Percentiles rank a stretch among this genome's conserved stretches.
phyloP scores from a whole-genome alignment of 192 early-diverging fungal species.

The Podila epigama region DNA sequence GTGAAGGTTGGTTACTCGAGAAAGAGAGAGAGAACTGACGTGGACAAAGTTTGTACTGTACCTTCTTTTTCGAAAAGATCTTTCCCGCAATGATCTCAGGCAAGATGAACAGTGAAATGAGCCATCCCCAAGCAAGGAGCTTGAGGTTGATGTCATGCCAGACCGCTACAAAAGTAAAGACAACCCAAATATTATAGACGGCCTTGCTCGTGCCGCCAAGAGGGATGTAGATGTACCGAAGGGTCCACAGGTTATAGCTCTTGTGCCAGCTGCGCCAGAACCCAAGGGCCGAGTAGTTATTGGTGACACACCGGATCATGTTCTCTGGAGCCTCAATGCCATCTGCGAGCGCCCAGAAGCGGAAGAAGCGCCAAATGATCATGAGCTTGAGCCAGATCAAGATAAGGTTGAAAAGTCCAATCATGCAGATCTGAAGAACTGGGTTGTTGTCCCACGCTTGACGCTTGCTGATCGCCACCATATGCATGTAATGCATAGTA shows the following conservation, averaged over 20 bases:
- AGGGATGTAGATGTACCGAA: constrained; percentile 92
- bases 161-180: constrained; percentile 96
- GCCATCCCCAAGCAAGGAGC: constrained; percentile 91
- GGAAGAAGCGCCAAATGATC: constrained; percentile 97
- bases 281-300: constrained; percentile 92
- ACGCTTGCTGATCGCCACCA: constrained; percentile 90
- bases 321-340: constrained; percentile 91
- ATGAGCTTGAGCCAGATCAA: constrained; percentile 94
- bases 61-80: constrained; percentile 61
- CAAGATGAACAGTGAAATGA: constrained; percentile 85
- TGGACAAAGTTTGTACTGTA: constrained; percentile 24
- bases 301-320: constrained; percentile 95
- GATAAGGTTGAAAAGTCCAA: constrained; percentile 90
- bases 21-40: no score
- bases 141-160: constrained; percentile 95
- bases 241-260: constrained; percentile 90
- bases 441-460: constrained; percentile 85
- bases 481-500: constrained; percentile 85
- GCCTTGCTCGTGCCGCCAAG: constrained; percentile 81
- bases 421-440: constrained; percentile 81
- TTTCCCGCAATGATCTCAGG: constrained; percentile 79
- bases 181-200: constrained; percentile 80
- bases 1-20: no score
- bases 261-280: constrained; percentile 99
- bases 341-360: constrained; percentile 95